Percentiles rank a stretch among this genome's conserved stretches.
phyloP scores from a whole-genome alignment of 2,329 filamentous ascomycete genomes.

The Microsporum audouinii region DNA sequence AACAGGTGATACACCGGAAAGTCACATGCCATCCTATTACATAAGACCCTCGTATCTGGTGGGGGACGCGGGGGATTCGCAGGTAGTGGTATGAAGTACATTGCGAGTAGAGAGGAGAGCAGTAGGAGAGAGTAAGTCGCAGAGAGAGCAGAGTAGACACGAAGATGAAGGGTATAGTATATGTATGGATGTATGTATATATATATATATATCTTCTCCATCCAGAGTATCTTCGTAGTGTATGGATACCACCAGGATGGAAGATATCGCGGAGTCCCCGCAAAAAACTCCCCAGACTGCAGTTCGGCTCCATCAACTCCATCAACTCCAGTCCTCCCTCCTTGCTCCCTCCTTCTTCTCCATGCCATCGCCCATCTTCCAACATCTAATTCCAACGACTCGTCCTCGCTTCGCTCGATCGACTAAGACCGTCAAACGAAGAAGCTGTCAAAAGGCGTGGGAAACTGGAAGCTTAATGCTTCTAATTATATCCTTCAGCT shows the following conservation, averaged over 20 bases:
- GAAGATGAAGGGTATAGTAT: background rate
- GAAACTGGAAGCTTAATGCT: background rate
- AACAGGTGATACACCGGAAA: background rate
- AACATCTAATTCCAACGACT: background rate
- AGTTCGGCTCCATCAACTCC: background rate
- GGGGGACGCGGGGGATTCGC: background rate
- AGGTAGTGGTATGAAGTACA: background rate
- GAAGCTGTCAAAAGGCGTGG: background rate
- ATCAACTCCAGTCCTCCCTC: background rate
- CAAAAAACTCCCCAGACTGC: too few species aligned
- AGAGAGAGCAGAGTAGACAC: background rate
- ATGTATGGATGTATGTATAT: too few species aligned
- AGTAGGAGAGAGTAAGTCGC: background rate
- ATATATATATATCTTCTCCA: too few species aligned
- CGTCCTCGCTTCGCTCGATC: background rate
- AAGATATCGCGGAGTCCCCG: too few species aligned
- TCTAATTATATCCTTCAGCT: background rate
- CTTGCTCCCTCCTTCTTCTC: background rate
- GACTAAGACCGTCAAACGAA: too few species aligned
- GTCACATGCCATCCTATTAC: background rate
- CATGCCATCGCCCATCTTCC: background rate
- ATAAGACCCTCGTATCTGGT: background rate
- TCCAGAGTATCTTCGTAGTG: too few species aligned
- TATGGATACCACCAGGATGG: too few species aligned
- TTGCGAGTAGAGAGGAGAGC: background rate